Evolutionary conservation across 2,329 filamentous ascomycete genomes (phyloP).

Genomic region (Xylariaceae sp.): DNA sequence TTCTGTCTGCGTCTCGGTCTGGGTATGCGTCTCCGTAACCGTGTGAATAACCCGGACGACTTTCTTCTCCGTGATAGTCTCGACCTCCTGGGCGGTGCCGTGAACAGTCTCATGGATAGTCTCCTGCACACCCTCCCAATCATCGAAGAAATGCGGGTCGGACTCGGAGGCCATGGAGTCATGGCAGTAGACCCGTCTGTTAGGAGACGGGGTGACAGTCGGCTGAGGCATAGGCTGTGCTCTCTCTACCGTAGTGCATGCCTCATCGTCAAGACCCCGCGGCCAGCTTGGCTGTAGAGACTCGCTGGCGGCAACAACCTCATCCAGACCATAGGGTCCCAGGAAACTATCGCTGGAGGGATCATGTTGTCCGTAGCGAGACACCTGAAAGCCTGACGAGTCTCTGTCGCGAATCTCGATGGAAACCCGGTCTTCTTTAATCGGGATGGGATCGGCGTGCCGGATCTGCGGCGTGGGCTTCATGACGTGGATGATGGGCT

Average conservation of each 20-base stretch:
- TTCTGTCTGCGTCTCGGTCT: constrained; percentile 29
- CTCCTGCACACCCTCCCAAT: not conserved
- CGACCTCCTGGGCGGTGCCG: constrained; percentile 9
- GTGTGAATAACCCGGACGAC: constrained; percentile 22
- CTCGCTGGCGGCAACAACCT: not conserved
- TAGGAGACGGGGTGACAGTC: not conserved
- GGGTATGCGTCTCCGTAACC: constrained; percentile 25
- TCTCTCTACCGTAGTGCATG: constrained; percentile 2
- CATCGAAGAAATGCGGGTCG: not conserved
- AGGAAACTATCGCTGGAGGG: not conserved
- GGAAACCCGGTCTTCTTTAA: constrained; percentile 7
- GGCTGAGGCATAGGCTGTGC: not conserved
- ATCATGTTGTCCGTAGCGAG: not conserved
- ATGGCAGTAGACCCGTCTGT: constrained; percentile 21
- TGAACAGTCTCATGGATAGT: not conserved
- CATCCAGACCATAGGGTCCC: not conserved
- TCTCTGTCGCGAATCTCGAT: constrained; percentile 8
- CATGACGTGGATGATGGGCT: constrained; percentile 26
- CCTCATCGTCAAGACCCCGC: not conserved
- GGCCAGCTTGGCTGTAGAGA: not conserved
- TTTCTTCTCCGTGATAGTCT: constrained; percentile 20
- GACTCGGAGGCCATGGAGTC: not conserved
- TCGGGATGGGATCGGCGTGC: constrained; percentile 11
- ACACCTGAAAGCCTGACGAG: not conserved
- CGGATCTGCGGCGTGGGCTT: constrained; percentile 25